phyloP scores from a whole-genome alignment of 1,284 basidiomycete species.

The Trichosporon sp. region DNA sequence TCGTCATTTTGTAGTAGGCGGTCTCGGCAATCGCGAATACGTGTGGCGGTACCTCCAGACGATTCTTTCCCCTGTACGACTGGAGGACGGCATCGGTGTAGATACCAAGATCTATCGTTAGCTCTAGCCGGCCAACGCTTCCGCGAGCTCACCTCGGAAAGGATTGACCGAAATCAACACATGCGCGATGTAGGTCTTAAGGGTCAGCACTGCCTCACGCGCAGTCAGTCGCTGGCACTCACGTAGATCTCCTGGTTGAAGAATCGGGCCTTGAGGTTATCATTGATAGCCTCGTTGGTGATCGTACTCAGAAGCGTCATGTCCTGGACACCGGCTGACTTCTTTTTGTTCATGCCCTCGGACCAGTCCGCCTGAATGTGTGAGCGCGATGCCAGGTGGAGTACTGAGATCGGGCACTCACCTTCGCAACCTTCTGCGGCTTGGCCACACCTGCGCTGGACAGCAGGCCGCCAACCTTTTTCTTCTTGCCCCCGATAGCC shows the following conservation, averaged over 20 bases:
- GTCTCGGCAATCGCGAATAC: conserved; percentile 97
- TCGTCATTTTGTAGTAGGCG: conserved; percentile 99
- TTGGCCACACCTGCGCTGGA: conserved; percentile 54
- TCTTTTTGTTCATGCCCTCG: conserved; percentile 98
- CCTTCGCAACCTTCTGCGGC: conserved; percentile 34
- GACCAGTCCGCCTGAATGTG: conserved; percentile 86
- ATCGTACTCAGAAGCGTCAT: conserved; percentile 98
- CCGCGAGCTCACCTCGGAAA: conserved; percentile 72
- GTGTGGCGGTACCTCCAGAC: conserved; percentile 96
- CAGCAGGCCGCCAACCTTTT: conserved; percentile 74
- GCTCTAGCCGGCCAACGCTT: neutral
- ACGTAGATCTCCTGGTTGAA: conserved; percentile 91
- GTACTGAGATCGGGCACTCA: neutral
- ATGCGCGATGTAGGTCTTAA: conserved; percentile 88
- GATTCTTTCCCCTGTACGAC: conserved; percentile 94
- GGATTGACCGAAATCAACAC: conserved; percentile 99
- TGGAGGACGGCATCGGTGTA: conserved; percentile 86
- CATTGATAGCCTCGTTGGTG: conserved; percentile 97
- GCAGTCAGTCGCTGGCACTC: conserved; percentile 31
- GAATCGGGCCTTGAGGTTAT: conserved; percentile 96
- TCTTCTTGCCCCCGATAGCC: conserved; percentile 90
- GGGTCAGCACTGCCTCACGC: conserved; percentile 7
- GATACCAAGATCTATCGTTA: conserved; percentile 80
- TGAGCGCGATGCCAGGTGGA: conserved; percentile 18
- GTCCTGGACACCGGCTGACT: conserved; percentile 94